phyloP scores from a whole-genome alignment of 148 eudicot species.

The Rhododendron ovatum region DNA sequence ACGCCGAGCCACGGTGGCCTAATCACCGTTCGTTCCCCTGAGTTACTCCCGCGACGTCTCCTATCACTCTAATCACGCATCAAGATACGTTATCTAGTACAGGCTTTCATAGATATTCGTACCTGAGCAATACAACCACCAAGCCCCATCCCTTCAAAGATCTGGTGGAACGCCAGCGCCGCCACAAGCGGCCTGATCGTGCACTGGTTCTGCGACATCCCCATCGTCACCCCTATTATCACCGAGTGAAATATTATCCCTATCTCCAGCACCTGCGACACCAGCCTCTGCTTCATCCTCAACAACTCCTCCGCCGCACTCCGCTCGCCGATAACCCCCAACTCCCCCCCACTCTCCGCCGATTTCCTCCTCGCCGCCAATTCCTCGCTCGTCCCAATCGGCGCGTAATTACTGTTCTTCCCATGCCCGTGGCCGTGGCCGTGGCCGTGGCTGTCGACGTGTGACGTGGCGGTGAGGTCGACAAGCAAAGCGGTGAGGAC shows the following conservation, averaged over 20 bases:
- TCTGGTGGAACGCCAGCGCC: conserved; percentile 80
- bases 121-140: conserved; percentile 97
- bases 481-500: conserved; percentile 55
- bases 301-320: conserved; percentile 30
- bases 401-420: conserved; percentile 11
- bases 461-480: conserved; percentile 63
- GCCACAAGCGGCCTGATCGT: conserved; percentile 75
- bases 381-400: conserved; percentile 24
- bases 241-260: conserved; percentile 89
- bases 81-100: neutral
- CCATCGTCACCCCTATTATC: conserved; percentile 81
- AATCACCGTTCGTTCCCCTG: neutral
- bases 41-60: neutral
- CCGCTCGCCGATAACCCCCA: conserved; percentile 3
- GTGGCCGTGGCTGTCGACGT: conserved; percentile 31
- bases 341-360: conserved; percentile 9
- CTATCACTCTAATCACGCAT: neutral
- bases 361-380: conserved; percentile 3
- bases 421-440: conserved; percentile 17
- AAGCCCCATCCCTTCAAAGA: conserved; percentile 86
- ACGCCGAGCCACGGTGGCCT: too few species aligned
- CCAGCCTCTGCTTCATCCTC: conserved; percentile 65
- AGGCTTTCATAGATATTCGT: neutral
- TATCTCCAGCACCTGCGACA: conserved; percentile 79
- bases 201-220: conserved; percentile 79